These are phyloP conservation scores for Mariannaea sp. DNA, from an alignment of 2,329 filamentous ascomycete species.

Conservation along the genomic window DNA sequence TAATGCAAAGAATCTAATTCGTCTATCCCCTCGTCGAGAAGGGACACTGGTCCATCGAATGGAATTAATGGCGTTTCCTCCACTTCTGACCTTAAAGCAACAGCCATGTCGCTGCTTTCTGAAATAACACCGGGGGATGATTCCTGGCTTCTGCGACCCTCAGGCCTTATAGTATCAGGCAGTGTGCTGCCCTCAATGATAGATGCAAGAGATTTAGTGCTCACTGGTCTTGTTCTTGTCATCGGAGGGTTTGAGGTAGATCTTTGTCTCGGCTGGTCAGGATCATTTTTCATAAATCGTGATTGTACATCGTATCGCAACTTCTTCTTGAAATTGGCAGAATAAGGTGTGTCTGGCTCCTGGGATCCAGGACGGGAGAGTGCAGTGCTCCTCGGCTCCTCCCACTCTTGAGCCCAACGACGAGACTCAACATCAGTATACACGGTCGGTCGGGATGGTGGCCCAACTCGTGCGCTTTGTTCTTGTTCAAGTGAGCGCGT, in stretches of 20 bases:
- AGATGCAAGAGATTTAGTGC: not conserved
- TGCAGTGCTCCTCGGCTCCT: not conserved
- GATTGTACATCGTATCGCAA: not conserved
- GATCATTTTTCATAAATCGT: too few relatives aligned
- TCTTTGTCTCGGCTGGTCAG: not conserved
- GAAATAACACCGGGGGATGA: too few relatives aligned
- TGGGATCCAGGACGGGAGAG: not conserved
- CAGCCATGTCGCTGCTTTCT: too few relatives aligned
- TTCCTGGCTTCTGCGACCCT: too few relatives aligned
- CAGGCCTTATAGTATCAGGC: too few relatives aligned
- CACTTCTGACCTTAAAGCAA: not conserved
- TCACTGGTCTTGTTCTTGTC: not conserved
- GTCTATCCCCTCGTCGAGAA: too few relatives aligned
- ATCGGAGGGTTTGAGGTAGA: not conserved
- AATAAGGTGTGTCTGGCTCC: not conserved
- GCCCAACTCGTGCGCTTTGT: too few relatives aligned
- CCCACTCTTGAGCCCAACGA: not conserved
- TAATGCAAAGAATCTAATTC: too few relatives aligned
- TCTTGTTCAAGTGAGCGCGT: too few relatives aligned
- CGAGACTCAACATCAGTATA: not conserved
- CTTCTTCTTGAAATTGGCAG: not conserved
- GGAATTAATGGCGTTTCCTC: too few relatives aligned
- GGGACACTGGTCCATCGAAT: too few relatives aligned
- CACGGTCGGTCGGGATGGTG: too few relatives aligned
- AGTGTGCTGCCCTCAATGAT: not conserved